Conservation (phyloP, 1,284 basidiomycete genomes). For the Phellinidium pouzarii region DNA sequence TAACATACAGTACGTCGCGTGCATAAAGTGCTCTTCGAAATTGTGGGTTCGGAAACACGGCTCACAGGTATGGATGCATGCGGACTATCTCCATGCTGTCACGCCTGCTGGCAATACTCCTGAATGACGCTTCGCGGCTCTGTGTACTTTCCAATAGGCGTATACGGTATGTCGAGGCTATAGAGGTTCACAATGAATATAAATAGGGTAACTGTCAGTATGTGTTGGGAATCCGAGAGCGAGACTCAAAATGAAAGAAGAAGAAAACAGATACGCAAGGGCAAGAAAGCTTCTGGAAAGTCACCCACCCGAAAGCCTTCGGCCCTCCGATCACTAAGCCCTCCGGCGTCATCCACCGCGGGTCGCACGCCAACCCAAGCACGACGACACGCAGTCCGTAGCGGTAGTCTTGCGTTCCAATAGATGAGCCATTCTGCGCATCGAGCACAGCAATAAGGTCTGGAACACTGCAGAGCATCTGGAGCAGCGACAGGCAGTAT, state of each 20-base stretch:
- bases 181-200: too few species aligned
- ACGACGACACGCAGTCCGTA: slow-evolving; percentile 53
- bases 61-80: too few species aligned
- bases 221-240: too few species aligned
- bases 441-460: slow-evolving; percentile 54
- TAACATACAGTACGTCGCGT: too few species aligned
- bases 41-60: too few species aligned
- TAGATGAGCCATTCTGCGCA: slow-evolving; percentile 44
- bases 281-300: background rate
- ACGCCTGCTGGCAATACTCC: slow-evolving; percentile 21
- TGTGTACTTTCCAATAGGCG: slow-evolving; percentile 27
- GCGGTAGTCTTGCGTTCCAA: slow-evolving; percentile 43
- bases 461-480: slow-evolving; percentile 44
- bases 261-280: background rate
- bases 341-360: slow-evolving; percentile 49
- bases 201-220: background rate
- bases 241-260: too few species aligned
- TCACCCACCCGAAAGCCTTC: slow-evolving; percentile 20
- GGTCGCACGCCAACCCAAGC: slow-evolving; percentile 48
- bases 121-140: slow-evolving; percentile 29
- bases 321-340: slow-evolving; percentile 50
- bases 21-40: too few species aligned
- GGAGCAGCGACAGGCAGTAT: background rate
- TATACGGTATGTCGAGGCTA: slow-evolving; percentile 24
- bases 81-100: background rate